phyloP scores from a whole-genome alignment of 768 basidiomycete genomes.

The Cyclocybe cylindracea region DNA sequence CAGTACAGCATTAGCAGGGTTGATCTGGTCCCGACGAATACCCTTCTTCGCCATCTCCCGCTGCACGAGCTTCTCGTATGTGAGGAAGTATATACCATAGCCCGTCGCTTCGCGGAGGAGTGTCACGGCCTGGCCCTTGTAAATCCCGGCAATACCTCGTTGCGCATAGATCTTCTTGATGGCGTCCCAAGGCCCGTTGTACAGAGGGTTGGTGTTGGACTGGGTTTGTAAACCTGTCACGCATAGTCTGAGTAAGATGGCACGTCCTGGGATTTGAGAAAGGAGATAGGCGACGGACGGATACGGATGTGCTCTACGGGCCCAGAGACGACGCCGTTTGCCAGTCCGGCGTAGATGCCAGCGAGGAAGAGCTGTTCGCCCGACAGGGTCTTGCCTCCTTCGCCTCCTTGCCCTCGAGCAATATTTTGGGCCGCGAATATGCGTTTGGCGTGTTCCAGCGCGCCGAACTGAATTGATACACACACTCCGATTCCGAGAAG shows the following conservation, averaged over 20 bases:
- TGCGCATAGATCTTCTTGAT: conserved; percentile 77
- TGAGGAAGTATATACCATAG: conserved; percentile 88
- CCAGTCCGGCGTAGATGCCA: conserved; percentile 84
- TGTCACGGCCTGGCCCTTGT: conserved; percentile 91
- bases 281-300: conserved; percentile 46
- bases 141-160: conserved; percentile 82
- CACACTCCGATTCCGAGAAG: conserved; percentile 91
- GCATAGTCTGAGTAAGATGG: not conserved
- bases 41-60: conserved; percentile 76
- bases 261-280: conserved; percentile 5
- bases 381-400: conserved; percentile 60
- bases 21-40: conserved; percentile 76
- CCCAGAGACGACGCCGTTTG: conserved; percentile 91
- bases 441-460: conserved; percentile 84
- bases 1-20: conserved; percentile 72
- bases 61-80: conserved; percentile 91
- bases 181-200: conserved; percentile 86
- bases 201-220: conserved; percentile 71
- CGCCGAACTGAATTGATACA: conserved; percentile 95
- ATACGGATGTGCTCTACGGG: conserved; percentile 99
- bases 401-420: conserved; percentile 58
- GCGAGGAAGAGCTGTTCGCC: conserved; percentile 69
- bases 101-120: conserved; percentile 81
- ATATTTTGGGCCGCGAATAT: conserved; percentile 68
- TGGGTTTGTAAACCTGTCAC: conserved; percentile 86